Evolutionary conservation across 345 rosid species (phyloP), one percentile per base, ranked within the genome.

Genomic region (Pugionium dolabratum): DNA sequence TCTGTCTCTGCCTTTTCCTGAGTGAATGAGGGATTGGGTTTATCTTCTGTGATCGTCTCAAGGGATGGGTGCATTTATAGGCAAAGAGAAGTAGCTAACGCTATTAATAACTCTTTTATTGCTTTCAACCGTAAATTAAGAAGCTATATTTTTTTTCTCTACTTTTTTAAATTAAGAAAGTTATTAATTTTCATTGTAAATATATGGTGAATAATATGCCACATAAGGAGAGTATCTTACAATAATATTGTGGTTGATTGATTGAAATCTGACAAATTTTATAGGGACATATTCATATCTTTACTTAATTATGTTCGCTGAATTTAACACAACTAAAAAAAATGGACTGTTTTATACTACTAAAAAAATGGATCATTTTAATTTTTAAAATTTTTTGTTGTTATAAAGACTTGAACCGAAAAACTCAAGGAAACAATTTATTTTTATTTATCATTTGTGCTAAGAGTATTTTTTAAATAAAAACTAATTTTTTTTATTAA

Each of bases 1-100:
- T 25, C 43, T 40, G 49, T 48, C 67, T 32, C 11, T 67, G 37
- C 30, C 11, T 31, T 18, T 65, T 58, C 86, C 85, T 26, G 46
- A 64, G 11, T 28, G 34, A 26, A 36, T 29, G 10, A 31, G 60
- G 36, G 53, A 50, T 41, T 69, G 9, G 7, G 61, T 36, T 45
- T 49, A n/a, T 46, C 52, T 55, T 40, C 7, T 39, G 9, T 11
- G 47, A 30, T 9, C 25, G 6, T 70, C 49, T 52, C 32, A 37
- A 36, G 28, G 29, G 40, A 11, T 9, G 2, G 45, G 66, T 53
- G 68, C 59, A 69, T 59, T 59, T 58, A 68, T 69, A 36, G 52
- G 30, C 72, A 31, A 36, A 27, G 52, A 25, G 28, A 6, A 69
- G 66, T 69, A 69, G 66, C 18, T 69, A 8, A 44, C 32, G 52